These are phyloP conservation scores for Collybiopsis confluens DNA, from an alignment of 768 basidiomycete species.

Conservation along the genomic window DNA sequence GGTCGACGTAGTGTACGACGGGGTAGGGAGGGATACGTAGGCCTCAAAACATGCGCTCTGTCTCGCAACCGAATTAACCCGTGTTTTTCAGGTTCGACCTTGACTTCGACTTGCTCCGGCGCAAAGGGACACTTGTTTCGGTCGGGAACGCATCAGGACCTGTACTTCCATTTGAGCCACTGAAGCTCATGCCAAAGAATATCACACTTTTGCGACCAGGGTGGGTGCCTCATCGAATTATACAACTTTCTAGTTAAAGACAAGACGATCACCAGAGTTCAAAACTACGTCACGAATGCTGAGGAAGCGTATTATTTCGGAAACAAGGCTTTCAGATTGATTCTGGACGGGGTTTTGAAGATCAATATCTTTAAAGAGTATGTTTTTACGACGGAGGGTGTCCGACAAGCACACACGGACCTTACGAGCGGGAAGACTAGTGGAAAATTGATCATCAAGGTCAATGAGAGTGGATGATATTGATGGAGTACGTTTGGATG, in stretches of 20 bases:
- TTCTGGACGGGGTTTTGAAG: slow-evolving; percentile 58
- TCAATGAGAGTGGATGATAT: too few species aligned
- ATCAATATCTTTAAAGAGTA: slow-evolving; percentile 74
- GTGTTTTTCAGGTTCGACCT: slow-evolving; percentile 54
- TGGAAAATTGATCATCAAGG: slow-evolving; percentile 51
- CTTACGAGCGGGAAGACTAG: slow-evolving; percentile 71
- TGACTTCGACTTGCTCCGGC: slow-evolving; percentile 74
- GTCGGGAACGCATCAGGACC: slow-evolving; percentile 90
- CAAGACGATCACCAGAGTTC: slow-evolving; percentile 43
- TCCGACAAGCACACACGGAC: slow-evolving; percentile 72
- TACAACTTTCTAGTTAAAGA: too few species aligned
- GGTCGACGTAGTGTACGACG: slow-evolving; percentile 87
- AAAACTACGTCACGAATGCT: slow-evolving; percentile 67
- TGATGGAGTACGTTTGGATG: too few species aligned
- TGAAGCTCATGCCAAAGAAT: slow-evolving; percentile 78
- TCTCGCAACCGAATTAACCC: slow-evolving; percentile 8
- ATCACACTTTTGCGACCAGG: slow-evolving; percentile 69
- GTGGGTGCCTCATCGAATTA: too few species aligned
- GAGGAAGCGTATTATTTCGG: slow-evolving; percentile 71
- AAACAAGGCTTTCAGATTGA: slow-evolving; percentile 55
- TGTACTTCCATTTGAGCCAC: slow-evolving; percentile 67
- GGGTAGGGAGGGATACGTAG: slow-evolving; percentile 95
- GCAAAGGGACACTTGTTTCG: slow-evolving; percentile 87
- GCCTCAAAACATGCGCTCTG: slow-evolving; percentile 22
- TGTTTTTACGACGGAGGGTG: slow-evolving; percentile 78